These are phyloP conservation scores for Rhododendron vialii DNA, from an alignment of 148 eudicot species.

Conservation along the genomic window DNA sequence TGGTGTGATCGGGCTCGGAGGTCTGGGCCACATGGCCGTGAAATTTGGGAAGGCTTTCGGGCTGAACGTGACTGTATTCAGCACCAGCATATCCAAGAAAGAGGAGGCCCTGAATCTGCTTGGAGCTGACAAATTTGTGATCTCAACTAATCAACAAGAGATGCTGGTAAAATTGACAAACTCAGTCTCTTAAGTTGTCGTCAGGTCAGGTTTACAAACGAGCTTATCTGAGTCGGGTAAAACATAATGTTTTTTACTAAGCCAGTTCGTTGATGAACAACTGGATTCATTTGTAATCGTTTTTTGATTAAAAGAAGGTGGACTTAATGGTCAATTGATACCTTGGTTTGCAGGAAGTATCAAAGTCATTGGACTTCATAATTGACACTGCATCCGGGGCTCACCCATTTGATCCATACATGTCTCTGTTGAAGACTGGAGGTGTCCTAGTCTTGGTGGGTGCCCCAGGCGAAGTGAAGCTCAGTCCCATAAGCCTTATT, in stretches of 20 bases:
- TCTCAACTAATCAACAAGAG: slow-evolving; percentile 55
- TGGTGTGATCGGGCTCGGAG: slow-evolving; percentile 81
- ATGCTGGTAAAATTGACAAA: slow-evolving; percentile 36
- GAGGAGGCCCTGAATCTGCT: slow-evolving; percentile 54
- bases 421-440: slow-evolving; percentile 50
- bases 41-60: slow-evolving; percentile 87
- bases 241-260: not conserved
- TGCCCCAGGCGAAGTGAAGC: slow-evolving; percentile 59
- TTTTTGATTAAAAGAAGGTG: not conserved
- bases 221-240: not conserved
- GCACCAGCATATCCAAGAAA: slow-evolving; percentile 71
- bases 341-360: slow-evolving; percentile 33
- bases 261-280: not conserved
- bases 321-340: not conserved
- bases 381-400: slow-evolving; percentile 76
- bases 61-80: slow-evolving; percentile 67
- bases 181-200: not conserved
- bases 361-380: slow-evolving; percentile 65
- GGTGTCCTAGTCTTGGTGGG: slow-evolving; percentile 68
- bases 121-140: slow-evolving; percentile 63
- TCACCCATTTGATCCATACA: slow-evolving; percentile 58
- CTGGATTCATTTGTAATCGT: not conserved
- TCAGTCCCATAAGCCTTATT: slow-evolving; percentile 48
- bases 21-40: slow-evolving; percentile 81
- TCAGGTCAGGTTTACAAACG: not conserved